Percentiles rank a stretch among this genome's conserved stretches.
These are phyloP conservation scores for Lodderomyces theae DNA, from an alignment of 1,139 yeast genomes.

Conservation along the genomic window DNA sequence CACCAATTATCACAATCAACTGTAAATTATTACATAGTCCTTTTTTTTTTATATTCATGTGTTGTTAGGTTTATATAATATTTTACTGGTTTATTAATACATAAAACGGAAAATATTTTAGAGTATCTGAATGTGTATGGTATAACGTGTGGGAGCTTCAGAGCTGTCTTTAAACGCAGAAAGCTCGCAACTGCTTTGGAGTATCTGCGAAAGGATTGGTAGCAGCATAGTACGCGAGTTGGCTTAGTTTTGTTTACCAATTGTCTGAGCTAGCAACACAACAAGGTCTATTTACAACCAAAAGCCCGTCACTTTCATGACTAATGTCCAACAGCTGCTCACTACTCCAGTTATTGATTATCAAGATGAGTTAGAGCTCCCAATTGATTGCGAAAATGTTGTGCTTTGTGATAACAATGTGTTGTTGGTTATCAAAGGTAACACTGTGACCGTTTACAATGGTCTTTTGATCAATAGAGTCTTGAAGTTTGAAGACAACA, in stretches of 20 bases:
- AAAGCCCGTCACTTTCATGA: background rate
- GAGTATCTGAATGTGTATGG: background rate
- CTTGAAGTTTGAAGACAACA: constrained; percentile 46
- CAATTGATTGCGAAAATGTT: constrained; percentile 16
- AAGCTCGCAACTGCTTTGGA: too few relatives aligned
- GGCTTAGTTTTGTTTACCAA: too few relatives aligned
- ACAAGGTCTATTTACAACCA: constrained; percentile 6
- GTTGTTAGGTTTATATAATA: constrained; percentile 12
- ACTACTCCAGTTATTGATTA: constrained; percentile 10
- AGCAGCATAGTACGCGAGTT: too few relatives aligned
- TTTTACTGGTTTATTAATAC: constrained; percentile 11
- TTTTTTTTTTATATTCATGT: constrained; percentile 3
- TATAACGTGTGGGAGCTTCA: too few relatives aligned
- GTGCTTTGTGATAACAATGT: constrained; percentile 28
- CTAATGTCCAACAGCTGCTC: constrained; percentile 2
- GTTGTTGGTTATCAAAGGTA: constrained; percentile 25
- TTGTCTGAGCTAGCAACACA: too few relatives aligned
- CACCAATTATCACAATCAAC: constrained; percentile 6
- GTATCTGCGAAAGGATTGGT: too few relatives aligned
- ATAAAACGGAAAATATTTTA: constrained; percentile 11
- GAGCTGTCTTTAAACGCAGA: too few relatives aligned
- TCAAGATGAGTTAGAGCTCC: constrained; percentile 17
- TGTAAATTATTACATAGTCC: constrained; percentile 10
- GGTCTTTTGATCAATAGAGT: constrained; percentile 31
- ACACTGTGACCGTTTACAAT: constrained; percentile 20